Base-by-base conservation (phyloP, 495 filamentous ascomycete genomes). In the Penicillium ucsense region DNA sequence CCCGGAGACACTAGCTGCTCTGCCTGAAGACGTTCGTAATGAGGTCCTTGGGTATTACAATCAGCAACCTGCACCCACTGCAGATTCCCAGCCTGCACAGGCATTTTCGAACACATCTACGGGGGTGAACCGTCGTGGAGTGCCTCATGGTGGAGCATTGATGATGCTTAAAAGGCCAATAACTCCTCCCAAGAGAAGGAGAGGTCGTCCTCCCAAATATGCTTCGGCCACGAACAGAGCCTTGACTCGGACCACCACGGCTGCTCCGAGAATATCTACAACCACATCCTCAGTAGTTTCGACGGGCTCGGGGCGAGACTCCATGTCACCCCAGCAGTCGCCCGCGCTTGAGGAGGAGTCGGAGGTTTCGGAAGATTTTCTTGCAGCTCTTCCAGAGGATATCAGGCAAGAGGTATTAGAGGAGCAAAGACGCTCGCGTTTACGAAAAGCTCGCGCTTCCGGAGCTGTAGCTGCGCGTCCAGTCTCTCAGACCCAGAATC, bases 11-110 rank as follows among this genome's bases (percentile, higher is more conserved):
- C 79, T 95, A 46, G 75, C 81, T 32, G 85, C 86, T 2, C 71
- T 96, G 5, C 89, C 89, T 1, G 82, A 84, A 38, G 88, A 92
- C 49, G 78, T 96, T 52, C 83, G 88, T 48, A 79, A 82, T 12
- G 89, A 95, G 58, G 70, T 94, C 6, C 66, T 91, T 5, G 78
- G 75, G 4, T 83, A 82, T 43, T 92, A 94, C 60, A 58, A 60
- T 0, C 57, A 53, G 6, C 46, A 53, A 8, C 35, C 55, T 9
- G 12, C 35, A 7, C 7, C 28, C 12, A 41, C 28, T 41, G 7
- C 29, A 20, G 20, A 35, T 4, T 12, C 39, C 20, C 10, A 47
- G 29, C 37, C 30, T 31, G 7, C 59, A 35, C 6, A 55, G 48
- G 49, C 61, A 30, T 50, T 64, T 7, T 53, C 59, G 28, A 46